Percentiles rank a stretch among this genome's conserved stretches.
Conservation (phyloP, 257 asterid species). For the Solanum pennellii region DNA sequence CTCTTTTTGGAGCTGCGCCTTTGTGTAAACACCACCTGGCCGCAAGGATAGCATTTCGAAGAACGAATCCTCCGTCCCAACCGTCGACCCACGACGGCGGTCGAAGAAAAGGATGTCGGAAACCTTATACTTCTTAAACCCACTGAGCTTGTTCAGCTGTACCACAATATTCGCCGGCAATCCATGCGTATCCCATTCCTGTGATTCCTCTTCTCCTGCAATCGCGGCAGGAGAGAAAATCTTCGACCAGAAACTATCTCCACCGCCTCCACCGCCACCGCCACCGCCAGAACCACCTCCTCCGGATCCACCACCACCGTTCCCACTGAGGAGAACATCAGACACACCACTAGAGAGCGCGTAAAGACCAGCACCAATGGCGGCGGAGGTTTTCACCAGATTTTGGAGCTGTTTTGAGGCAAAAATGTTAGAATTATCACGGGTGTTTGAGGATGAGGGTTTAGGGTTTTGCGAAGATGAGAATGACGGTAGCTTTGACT, state of each 20-base stretch:
- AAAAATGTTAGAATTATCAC: slow-evolving; percentile 11
- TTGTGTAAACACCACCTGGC: slow-evolving; percentile 81
- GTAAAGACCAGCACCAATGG: slow-evolving; percentile 57
- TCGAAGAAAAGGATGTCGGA: slow-evolving; percentile 76
- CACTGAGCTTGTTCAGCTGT: slow-evolving; percentile 75
- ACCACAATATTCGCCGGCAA: slow-evolving; percentile 81
- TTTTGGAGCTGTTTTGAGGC: slow-evolving; percentile 17
- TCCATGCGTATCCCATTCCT: slow-evolving; percentile 90
- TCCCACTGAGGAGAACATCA: slow-evolving; percentile 13
- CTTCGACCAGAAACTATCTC: slow-evolving; percentile 51
- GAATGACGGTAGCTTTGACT: slow-evolving; percentile 21
- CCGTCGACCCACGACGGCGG: slow-evolving; percentile 38
- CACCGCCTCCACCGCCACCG: slow-evolving; percentile 25
- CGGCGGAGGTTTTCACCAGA: slow-evolving; percentile 12
- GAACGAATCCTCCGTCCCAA: slow-evolving; percentile 84
- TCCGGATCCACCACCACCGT: slow-evolving; percentile 39
- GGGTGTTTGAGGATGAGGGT: slow-evolving; percentile 21
- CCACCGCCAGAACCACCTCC: slow-evolving; percentile 38
- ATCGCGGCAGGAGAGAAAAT: slow-evolving; percentile 38
- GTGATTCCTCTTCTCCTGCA: slow-evolving; percentile 77
- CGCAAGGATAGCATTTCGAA: slow-evolving; percentile 89
- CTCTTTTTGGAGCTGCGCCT: slow-evolving; percentile 79
- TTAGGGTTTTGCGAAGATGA: slow-evolving; percentile 41
- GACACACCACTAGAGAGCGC: slow-evolving; percentile 25
- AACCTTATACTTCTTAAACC: slow-evolving; percentile 78